Evolutionary conservation across 2,329 filamentous ascomycete genomes (phyloP).

Genomic region (Aspergillus neoniger): DNA sequence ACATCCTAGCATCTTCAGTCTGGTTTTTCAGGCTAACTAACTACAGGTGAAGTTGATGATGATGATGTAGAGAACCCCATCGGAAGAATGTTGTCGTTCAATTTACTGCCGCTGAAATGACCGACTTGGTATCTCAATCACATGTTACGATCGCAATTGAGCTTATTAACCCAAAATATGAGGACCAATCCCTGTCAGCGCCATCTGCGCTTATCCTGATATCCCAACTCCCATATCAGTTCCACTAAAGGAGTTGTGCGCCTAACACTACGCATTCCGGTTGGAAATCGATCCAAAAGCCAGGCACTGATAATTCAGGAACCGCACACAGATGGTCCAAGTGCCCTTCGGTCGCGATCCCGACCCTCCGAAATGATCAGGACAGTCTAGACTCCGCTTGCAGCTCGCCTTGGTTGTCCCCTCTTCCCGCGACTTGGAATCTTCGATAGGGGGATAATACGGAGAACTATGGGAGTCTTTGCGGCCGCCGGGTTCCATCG

Average conservation of each 20-base stretch:
- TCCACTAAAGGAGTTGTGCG: too few relatives aligned
- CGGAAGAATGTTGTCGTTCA: too few relatives aligned
- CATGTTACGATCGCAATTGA: neutral
- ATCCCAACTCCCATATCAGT: too few relatives aligned
- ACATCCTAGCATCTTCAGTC: too few relatives aligned
- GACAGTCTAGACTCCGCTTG: slow-evolving; percentile 3
- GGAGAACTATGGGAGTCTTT: slow-evolving; percentile 2
- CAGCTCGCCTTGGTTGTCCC: neutral
- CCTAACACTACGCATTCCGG: too few relatives aligned
- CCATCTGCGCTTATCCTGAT: neutral
- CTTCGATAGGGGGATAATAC: neutral
- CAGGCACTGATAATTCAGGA: neutral
- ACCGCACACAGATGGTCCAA: neutral
- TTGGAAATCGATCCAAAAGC: neutral
- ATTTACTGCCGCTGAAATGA: neutral
- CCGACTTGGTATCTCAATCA: neutral
- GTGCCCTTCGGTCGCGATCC: slow-evolving; percentile 3
- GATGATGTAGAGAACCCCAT: too few relatives aligned
- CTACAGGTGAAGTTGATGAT: too few relatives aligned
- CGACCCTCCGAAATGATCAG: slow-evolving; percentile 7
- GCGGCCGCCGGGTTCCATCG: neutral
- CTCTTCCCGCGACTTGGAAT: neutral
- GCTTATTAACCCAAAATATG: neutral
- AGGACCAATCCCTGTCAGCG: neutral
- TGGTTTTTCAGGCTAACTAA: too few relatives aligned